Evolutionary conservation across 495 filamentous ascomycete species (phyloP), one percentile per base, ranked within the genome.

Genomic region (Cladorrhinum samala): DNA sequence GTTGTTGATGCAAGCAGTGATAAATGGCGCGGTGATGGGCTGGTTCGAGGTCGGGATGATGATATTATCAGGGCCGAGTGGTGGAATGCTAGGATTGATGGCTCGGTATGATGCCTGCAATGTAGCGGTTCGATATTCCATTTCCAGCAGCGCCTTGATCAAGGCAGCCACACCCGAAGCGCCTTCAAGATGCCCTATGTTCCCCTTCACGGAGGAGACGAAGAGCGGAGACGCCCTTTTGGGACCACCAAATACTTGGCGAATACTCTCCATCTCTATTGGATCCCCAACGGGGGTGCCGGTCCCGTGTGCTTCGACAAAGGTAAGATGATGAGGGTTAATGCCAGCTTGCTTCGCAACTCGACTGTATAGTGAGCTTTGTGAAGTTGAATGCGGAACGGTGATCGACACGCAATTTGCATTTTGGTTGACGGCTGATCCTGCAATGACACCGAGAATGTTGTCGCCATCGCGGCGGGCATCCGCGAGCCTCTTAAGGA

Each of bases 401-500:
- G 74, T 80, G 13, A 85, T 74, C 2, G 73, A 73, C 0, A 67
- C 65, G 2, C 64, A 68, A 24, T 72, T 72, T 18, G 77, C 74
- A 55, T 83, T 78, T 49, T 82, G 70, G 52, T 85, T 83, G 17
- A 77, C 61, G 0, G 69, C 72, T 3, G 72, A 70, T 0, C 68
- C 70, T 3, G 77, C 69, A 52, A 89, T 81, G 1, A 85, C 68
- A 2, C 73, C 80, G 9, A 82, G 69, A 25, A 87, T 78, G 9
- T 72, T 73, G 55, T 81, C 70, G 5, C 70, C 69, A 46, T 78
- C 71, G 2, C 54, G 41, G 2, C 79, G 18, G 4, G 78, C 85
- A 21, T 77, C 70, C 0, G 49, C 50, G 1, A 86, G 59, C 9
- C 54, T 60, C 63, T 88, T 88, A 1, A 89, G 37, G 3, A 78